Evolutionary conservation across 164 flowering plant genomes (phyloP), one percentile per base, ranked within the genome.

Genomic region (Magnolia changhungtana): DNA sequence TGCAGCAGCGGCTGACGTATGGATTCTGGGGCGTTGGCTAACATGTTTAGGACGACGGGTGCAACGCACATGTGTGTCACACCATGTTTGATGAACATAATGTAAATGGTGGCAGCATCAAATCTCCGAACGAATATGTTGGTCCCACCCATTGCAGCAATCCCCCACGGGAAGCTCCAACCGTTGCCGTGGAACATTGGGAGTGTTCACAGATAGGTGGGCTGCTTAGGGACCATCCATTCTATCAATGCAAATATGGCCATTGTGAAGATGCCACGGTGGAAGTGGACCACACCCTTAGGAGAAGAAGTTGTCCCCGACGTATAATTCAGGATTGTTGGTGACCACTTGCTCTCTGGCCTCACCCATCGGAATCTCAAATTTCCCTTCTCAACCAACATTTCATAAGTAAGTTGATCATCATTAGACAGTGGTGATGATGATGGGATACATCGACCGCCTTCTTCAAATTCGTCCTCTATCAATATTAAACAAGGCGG

Each of bases 151-250:
- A 81, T 75, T 10, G 90, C 90, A 0, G 92, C 92, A 61, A 87
- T 77, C n/a, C n/a, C n/a, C n/a, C n/a, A n/a, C n/a, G n/a, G n/a
- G n/a, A n/a, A n/a, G n/a, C n/a, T n/a, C n/a, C 92, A 89, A 0
- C 92, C 92, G 67, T 89, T 89, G 50, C 84, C 81, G 75, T 89
- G 92, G 74, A 89, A 89, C 87, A 89, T 86, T 8, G 90, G 88
- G 11, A 89, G 81, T 27, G 86, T 86, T 90, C 92, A 89, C 29
- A 89, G 74, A 45, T 83, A 87, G 0, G 85, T 79, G 0, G 90
- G 82, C 55, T 78, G 85, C 29, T 80, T 80, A 2, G 83, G 82
- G 0, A 86, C 78, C 6, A 61, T 20, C 89, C 88, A 87, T 0
- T 83, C 84, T 9, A 85, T 63, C 66, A 86, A 70, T 18, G 84